Conservation (phyloP, 2,329 filamentous ascomycete genomes). For the Emmonsia crescens region DNA sequence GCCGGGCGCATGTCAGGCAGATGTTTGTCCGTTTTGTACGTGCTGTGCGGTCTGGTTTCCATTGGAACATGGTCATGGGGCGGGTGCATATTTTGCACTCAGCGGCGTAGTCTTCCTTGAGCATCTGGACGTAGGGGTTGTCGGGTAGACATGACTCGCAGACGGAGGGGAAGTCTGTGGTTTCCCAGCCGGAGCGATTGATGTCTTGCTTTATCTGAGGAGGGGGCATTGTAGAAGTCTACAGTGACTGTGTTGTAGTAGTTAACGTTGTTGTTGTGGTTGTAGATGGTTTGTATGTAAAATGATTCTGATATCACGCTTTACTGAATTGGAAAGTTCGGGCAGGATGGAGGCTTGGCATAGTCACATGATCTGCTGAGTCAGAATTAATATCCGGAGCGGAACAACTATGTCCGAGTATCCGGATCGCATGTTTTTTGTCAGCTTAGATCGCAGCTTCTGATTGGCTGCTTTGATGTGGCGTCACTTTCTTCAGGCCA, state of each 20-base stretch:
- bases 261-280: not conserved
- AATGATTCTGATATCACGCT: not conserved
- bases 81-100: conserved; percentile 84
- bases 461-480: not conserved
- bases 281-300: not conserved
- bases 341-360: not conserved
- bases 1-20: conserved; percentile 87
- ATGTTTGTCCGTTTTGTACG: conserved; percentile 91
- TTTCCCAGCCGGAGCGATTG: conserved; percentile 92
- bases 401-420: not conserved
- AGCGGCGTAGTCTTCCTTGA: conserved; percentile 91
- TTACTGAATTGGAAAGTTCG: not conserved
- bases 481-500: not conserved
- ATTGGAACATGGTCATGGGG: conserved; percentile 90
- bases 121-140: conserved; percentile 97
- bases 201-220: conserved; percentile 94
- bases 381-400: not conserved
- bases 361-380: not conserved
- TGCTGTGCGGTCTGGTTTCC: conserved; percentile 84
- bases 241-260: not conserved
- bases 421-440: not conserved
- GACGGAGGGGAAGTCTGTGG: conserved; percentile 44
- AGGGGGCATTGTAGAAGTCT: conserved; percentile 39
- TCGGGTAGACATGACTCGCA: conserved; percentile 87
- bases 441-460: not conserved